These are phyloP conservation scores for Trametes meyenii DNA, from an alignment of 768 basidiomycete genomes.

Conservation along the genomic window DNA sequence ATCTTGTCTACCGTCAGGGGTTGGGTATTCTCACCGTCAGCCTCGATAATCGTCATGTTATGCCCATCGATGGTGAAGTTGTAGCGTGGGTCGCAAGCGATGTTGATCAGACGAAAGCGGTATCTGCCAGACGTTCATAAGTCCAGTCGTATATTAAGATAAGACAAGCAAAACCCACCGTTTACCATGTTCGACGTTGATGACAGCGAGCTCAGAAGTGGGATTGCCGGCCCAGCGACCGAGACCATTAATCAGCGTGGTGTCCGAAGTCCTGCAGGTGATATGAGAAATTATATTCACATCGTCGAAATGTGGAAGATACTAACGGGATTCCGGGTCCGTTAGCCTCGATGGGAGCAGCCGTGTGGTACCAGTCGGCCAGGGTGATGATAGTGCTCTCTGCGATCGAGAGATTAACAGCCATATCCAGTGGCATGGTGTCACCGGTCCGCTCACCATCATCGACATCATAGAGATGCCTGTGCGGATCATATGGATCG, in stretches of 20 bases:
- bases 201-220: slow-evolving; percentile 39
- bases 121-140: slow-evolving; percentile 40
- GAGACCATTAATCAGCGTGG: slow-evolving; percentile 51
- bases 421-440: too few species aligned
- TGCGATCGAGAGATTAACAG: slow-evolving; percentile 1
- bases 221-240: slow-evolving; percentile 46
- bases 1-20: slow-evolving; percentile 45
- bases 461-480: slow-evolving; percentile 36
- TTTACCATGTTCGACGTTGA: slow-evolving; percentile 41
- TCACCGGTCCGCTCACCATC: slow-evolving; percentile 32
- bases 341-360: slow-evolving; percentile 14
- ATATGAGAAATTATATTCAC: background rate
- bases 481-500: slow-evolving; percentile 36
- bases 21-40: slow-evolving; percentile 43
- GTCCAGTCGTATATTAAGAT: slow-evolving; percentile 38
- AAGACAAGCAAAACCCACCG: slow-evolving; percentile 23
- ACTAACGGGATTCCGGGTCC: slow-evolving; percentile 17
- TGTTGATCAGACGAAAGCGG: slow-evolving; percentile 42
- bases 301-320: background rate
- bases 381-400: slow-evolving; percentile 53
- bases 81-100: slow-evolving; percentile 49
- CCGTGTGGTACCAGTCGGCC: slow-evolving; percentile 47
- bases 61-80: slow-evolving; percentile 51
- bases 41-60: slow-evolving; percentile 50
- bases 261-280: slow-evolving; percentile 30